Conservation (phyloP, 2,329 filamentous ascomycete species). For the Aspergillus sp. region DNA sequence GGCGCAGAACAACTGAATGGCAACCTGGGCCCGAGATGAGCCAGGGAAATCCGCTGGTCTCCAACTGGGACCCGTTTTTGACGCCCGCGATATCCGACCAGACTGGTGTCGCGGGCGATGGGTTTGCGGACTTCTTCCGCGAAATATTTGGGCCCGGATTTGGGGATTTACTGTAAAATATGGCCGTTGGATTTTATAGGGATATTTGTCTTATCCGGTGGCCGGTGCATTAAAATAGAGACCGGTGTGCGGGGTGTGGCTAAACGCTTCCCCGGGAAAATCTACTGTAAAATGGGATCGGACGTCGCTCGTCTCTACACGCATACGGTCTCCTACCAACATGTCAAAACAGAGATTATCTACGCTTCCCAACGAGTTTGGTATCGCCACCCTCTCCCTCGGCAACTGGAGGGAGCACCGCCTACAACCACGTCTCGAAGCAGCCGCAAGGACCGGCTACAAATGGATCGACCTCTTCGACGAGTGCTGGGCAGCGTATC, state of each 20-base stretch:
- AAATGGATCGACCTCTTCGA: constrained; percentile 36
- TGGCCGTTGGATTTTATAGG: not conserved
- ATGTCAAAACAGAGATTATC: not conserved
- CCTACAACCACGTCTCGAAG: constrained; percentile 28
- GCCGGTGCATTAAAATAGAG: not conserved
- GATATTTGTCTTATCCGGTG: not conserved
- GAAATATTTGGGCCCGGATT: constrained; percentile 29
- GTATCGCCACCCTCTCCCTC: constrained; percentile 35
- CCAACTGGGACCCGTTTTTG: constrained; percentile 24
- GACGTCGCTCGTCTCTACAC: not conserved
- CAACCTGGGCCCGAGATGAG: not conserved
- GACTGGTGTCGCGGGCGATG: constrained; percentile 17
- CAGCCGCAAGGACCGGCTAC: constrained; percentile 32
- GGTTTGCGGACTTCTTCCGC: constrained; percentile 26
- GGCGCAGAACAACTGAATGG: not conserved
- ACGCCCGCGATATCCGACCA: constrained; percentile 14
- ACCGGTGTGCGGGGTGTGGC: not conserved
- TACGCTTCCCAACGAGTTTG: constrained; percentile 5
- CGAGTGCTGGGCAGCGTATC: constrained; percentile 36
- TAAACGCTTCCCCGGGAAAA: not conserved
- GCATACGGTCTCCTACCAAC: too few species aligned
- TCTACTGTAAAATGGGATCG: not conserved
- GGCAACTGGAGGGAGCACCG: constrained; percentile 30
- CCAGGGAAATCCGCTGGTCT: constrained; percentile 7
- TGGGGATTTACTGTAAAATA: constrained; percentile 17